These are phyloP conservation scores for Phytophthora quininea DNA, from an alignment of 352 stramenopile genomes.

Conservation along the genomic window DNA sequence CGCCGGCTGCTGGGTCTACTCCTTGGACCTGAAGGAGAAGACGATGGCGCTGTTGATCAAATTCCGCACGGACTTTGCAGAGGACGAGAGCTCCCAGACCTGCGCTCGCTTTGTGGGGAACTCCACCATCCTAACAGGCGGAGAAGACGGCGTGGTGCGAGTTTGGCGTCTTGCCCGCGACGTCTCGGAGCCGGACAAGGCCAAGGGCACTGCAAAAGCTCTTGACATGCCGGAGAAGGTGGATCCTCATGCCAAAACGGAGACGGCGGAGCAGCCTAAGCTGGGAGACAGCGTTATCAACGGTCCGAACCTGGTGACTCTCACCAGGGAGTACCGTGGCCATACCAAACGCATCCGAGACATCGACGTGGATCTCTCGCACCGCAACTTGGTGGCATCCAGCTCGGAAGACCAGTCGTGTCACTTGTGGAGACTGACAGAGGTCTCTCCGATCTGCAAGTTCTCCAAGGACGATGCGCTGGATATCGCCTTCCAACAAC, in stretches of 20 bases:
- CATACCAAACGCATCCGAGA: constrained; percentile 85
- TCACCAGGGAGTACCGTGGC: constrained; percentile 76
- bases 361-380: constrained; percentile 79
- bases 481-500: constrained; percentile 59
- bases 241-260: constrained; percentile 30
- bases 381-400: constrained; percentile 79
- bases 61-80: constrained; percentile 84
- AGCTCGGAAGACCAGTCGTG: constrained; percentile 83
- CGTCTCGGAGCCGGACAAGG: constrained; percentile 53
- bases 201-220: constrained; percentile 43
- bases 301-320: constrained; percentile 53
- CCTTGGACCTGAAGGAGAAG: constrained; percentile 62
- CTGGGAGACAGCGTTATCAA: constrained; percentile 65
- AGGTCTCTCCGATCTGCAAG: constrained; percentile 62
- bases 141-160: constrained; percentile 81
- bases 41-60: constrained; percentile 72
- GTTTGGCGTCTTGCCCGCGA: constrained; percentile 69
- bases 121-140: constrained; percentile 76
- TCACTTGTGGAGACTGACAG: constrained; percentile 81
- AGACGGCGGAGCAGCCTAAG: constrained; percentile 42
- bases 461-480: constrained; percentile 83
- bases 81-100: constrained; percentile 73
- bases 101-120: constrained; percentile 84
- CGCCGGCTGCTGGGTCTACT: constrained; percentile 78
- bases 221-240: constrained; percentile 32